These are phyloP conservation scores for Aspergillus leporis DNA, from an alignment of 495 filamentous ascomycete genomes.

Conservation along the genomic window DNA sequence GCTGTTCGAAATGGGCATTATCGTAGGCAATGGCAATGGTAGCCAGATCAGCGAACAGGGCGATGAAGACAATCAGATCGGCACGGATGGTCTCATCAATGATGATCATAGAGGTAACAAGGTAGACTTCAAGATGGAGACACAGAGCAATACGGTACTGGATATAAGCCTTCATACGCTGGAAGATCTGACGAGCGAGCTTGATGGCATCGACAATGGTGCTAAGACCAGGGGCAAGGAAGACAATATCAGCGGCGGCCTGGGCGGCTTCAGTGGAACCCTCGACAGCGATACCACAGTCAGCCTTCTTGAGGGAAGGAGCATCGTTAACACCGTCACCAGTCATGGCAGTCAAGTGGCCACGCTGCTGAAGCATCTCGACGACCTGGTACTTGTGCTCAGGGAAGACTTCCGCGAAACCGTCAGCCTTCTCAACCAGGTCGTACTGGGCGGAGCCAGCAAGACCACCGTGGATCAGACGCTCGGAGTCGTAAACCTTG, in stretches of 20 bases:
- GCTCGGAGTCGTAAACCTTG: conserved; percentile 77
- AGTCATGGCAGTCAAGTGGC: conserved; percentile 75
- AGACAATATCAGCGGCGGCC: conserved; percentile 76
- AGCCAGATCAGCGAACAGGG: conserved; percentile 74
- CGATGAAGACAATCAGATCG: conserved; percentile 74
- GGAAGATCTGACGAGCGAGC: conserved; percentile 77
- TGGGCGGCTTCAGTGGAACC: conserved; percentile 76
- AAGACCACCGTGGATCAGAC: conserved; percentile 73
- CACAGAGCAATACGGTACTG: conserved; percentile 80
- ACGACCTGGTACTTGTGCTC: conserved; percentile 81
- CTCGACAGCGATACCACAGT: conserved; percentile 78
- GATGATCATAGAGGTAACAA: conserved; percentile 78
- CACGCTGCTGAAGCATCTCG: conserved; percentile 73
- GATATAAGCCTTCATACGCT: conserved; percentile 81
- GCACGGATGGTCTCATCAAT: conserved; percentile 68
- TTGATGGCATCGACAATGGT: conserved; percentile 79
- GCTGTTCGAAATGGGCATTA: conserved; percentile 70
- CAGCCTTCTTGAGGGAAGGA: conserved; percentile 71
- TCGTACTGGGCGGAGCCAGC: conserved; percentile 73
- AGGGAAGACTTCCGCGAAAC: conserved; percentile 76
- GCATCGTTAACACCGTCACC: conserved; percentile 76
- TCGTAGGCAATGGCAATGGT: conserved; percentile 78
- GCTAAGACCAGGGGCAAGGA: conserved; percentile 74
- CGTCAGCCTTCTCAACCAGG: conserved; percentile 73
- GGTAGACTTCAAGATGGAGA: conserved; percentile 74